Evolutionary conservation across 805 yeast genomes (phyloP), one percentile per base, ranked within the genome.

Genomic region (Saturnispora mendoncae): DNA sequence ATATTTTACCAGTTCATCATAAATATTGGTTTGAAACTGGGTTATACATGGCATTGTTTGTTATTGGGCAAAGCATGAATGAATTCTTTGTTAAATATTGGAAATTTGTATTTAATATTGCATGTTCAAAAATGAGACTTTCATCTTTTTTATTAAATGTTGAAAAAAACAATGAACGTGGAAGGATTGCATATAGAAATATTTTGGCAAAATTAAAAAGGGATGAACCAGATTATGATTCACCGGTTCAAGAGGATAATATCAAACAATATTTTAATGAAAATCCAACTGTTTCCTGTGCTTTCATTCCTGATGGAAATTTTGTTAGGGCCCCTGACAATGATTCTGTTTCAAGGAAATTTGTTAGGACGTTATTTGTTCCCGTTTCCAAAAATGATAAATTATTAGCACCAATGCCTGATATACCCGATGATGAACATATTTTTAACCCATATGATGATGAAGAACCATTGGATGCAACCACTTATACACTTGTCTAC

Each of bases 311-410:
- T 0, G 81, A 84, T 57, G 98, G 98, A 3, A 65, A 67, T 36
- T 81, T 74, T 52, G 76, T 88, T 26, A 74, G 97, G 43, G 98
- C 87, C 1, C 98, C 98, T 1, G 80, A 76, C 44, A 74, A 74
- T 48, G 97, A 88, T 55, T 79, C 78, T 13, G 78, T 81, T 17
- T 75, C 90, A 0, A 65, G 86, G 43, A 72, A 71, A 36, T 77
- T 69, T 48, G 73, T 79, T 25, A 76, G 74, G 50, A 71, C 74
- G 36, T 61, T 87, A 43, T 92, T 92, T 62, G 80, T 84, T 1
- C 76, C 86, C 0, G 97, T 90, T 2, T 84, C 94, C 1, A 79
- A 76, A 50, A 81, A 78, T 49, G 95, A 88, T 56, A 67, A 72
- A 38, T 68, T 82, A 12, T 58, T 82, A 31, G 65, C 64, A 19